A percentile compares a stretch with the other conserved stretches of the same genome.
phyloP scores from a whole-genome alignment of 1,284 basidiomycete genomes.

The Moesziomyces sp. region DNA sequence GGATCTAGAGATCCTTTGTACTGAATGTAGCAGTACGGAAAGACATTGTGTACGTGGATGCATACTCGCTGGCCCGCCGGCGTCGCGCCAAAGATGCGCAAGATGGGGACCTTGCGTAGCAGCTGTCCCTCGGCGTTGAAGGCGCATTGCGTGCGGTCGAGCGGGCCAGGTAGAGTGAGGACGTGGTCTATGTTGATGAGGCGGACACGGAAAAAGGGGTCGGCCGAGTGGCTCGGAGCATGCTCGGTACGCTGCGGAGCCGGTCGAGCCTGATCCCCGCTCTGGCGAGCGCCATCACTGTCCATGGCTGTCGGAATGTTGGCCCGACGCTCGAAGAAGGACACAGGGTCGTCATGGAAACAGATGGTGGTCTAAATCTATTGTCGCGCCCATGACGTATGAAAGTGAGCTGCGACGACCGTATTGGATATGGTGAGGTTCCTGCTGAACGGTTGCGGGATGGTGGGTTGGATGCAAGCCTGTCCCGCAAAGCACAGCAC shows the following conservation, averaged over 20 bases:
- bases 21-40: conserved; percentile 73
- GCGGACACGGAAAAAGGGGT: conserved; percentile 58
- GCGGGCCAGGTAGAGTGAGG: conserved; percentile 33
- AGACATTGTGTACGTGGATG: conserved; percentile 82
- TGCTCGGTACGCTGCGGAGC: conserved; percentile 21
- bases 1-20: conserved; percentile 68
- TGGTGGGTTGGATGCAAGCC: background rate
- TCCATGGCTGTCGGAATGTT: conserved; percentile 10
- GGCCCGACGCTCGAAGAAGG: background rate
- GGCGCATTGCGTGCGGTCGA: conserved; percentile 55
- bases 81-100: conserved; percentile 87
- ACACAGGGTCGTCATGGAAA: background rate
- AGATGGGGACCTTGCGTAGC: conserved; percentile 75
- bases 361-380: too few relatives aligned
- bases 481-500: background rate
- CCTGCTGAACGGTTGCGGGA: too few relatives aligned
- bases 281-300: background rate
- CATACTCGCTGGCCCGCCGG: conserved; percentile 82
- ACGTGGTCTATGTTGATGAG: conserved; percentile 63
- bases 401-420: too few relatives aligned
- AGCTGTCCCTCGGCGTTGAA: conserved; percentile 74
- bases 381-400: too few relatives aligned
- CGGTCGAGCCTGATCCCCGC: conserved; percentile 1
- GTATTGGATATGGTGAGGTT: too few relatives aligned
- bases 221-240: conserved; percentile 13